Base-by-base conservation (phyloP, 306 rosid genomes). In the Ormosia semicastrata region DNA sequence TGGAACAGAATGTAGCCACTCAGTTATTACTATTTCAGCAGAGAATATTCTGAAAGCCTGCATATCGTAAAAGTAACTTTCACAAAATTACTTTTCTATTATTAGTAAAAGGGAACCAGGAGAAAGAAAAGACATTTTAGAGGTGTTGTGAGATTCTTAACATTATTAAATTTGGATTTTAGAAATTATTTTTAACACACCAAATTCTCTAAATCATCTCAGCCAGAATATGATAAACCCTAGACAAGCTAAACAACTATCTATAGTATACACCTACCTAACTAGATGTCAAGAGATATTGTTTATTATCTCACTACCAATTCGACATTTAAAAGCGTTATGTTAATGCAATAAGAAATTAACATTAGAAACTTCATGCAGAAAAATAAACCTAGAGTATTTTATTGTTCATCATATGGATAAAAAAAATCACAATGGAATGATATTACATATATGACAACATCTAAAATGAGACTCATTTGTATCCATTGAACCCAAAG, bases 31-130 rank as follows among this genome's bases (percentile, higher is more conserved):
- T n/a, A n/a, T n/a, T n/a, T n/a, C n/a, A n/a, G n/a, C n/a, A n/a
- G n/a, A n/a, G n/a, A n/a, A n/a, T n/a, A n/a, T n/a, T n/a, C n/a
- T n/a, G n/a, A n/a, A n/a, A n/a, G n/a, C n/a, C n/a, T n/a, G n/a
- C n/a, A n/a, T n/a, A n/a, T n/a, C n/a, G n/a, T 70, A 57, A 14
- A 76, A 40, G 66, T 62, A 50, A 81, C 64, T 47, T 52, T 80
- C 71, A 59, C 47, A 63, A 33, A 64, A 81, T 70, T 7, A 53
- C 14, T 43, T 34, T 10, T 83, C 52, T 30, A 12, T 24, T 29
- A 54, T 8, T 12, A 44, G 59, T 10, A 63, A 53, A 71, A 82
- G 44, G 71, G 52, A 41, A 15, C 68, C 43, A 43, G 24, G 64
- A 75, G 58, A n/a, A n/a, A n/a, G n/a, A n/a, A n/a, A n/a, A n/a